These are phyloP conservation scores for Penicillium paxilli DNA, from an alignment of 495 filamentous ascomycete genomes.

Conservation along the genomic window DNA sequence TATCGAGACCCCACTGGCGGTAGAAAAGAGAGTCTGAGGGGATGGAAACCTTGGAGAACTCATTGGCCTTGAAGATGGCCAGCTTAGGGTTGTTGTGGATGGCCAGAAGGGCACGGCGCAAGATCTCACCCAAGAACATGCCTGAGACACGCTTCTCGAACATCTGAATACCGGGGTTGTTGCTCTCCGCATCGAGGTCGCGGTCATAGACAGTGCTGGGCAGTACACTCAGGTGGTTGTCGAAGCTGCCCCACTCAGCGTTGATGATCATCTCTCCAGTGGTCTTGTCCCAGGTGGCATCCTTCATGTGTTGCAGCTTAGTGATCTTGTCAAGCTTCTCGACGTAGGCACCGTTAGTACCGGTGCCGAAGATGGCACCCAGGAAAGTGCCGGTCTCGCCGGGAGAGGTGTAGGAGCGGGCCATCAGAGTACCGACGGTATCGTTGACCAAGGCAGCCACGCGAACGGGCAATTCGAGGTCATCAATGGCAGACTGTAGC, in stretches of 20 bases:
- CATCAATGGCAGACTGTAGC: slow-evolving; percentile 89
- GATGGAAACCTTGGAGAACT: slow-evolving; percentile 70
- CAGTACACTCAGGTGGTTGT: slow-evolving; percentile 84
- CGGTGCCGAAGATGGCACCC: slow-evolving; percentile 89
- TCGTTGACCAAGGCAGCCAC: slow-evolving; percentile 97
- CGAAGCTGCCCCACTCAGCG: slow-evolving; percentile 97
- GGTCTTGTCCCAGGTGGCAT: slow-evolving; percentile 68
- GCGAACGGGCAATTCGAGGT: slow-evolving; percentile 79
- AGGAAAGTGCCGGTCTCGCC: slow-evolving; percentile 84
- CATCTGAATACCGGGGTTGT: slow-evolving; percentile 96
- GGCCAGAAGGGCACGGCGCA: slow-evolving; percentile 71
- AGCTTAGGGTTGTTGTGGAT: slow-evolving; percentile 61
- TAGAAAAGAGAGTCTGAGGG: slow-evolving; percentile 64
- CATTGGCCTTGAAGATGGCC: slow-evolving; percentile 67
- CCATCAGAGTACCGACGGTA: slow-evolving; percentile 96
- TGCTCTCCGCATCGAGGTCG: slow-evolving; percentile 72
- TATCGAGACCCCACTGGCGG: slow-evolving; percentile 87
- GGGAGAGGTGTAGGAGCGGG: slow-evolving; percentile 89
- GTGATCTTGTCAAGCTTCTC: slow-evolving; percentile 51
- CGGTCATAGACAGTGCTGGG: slow-evolving; percentile 84
- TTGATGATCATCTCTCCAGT: slow-evolving; percentile 97
- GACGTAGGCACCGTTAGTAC: slow-evolving; percentile 93
- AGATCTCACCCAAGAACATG: slow-evolving; percentile 97
- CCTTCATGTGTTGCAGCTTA: slow-evolving; percentile 46
- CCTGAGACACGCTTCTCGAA: slow-evolving; percentile 98